A percentile compares a stretch with the other conserved stretches of the same genome.
phyloP scores from a whole-genome alignment of 192 early-diverging fungal genomes.

The Podila horticola region DNA sequence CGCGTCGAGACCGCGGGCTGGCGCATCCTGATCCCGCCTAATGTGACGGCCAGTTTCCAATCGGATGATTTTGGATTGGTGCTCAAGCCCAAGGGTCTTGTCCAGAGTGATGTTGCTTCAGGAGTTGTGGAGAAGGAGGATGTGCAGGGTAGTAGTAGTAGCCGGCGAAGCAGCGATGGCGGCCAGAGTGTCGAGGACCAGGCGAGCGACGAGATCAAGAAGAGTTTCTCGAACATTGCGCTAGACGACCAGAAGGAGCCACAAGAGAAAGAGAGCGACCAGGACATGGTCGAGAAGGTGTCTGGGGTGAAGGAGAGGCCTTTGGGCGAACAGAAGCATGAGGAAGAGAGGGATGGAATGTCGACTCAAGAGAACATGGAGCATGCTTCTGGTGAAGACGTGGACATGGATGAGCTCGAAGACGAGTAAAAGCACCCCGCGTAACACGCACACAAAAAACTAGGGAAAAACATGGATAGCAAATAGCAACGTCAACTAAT shows the following conservation, averaged over 20 bases:
- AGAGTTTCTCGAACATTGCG: background rate
- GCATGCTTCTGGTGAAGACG: background rate
- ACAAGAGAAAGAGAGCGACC: background rate
- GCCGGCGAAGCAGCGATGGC: background rate
- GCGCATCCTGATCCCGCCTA: slow-evolving; percentile 41
- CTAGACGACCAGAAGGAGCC: background rate
- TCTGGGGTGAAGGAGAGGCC: background rate
- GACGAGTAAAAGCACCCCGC: slow-evolving; percentile 2
- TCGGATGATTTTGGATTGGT: slow-evolving; percentile 36
- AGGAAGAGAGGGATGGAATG: background rate
- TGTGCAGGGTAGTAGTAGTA: background rate
- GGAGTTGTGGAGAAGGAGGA: background rate
- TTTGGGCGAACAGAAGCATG: background rate
- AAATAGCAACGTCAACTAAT: background rate
- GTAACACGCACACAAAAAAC: background rate
- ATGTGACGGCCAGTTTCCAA: slow-evolving; percentile 28
- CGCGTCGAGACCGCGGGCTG: slow-evolving; percentile 38
- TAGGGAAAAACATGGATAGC: no score
- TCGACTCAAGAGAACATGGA: background rate
- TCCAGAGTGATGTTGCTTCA: background rate
- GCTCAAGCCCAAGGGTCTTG: slow-evolving; percentile 18
- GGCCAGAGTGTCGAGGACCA: background rate
- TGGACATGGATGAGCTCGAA: slow-evolving; percentile 19
- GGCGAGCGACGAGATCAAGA: slow-evolving; percentile 1
- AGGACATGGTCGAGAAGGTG: background rate